Evolutionary conservation across 495 filamentous ascomycete species (phyloP), one percentile per base, ranked within the genome.

Genomic region (Penicillium canescens): DNA sequence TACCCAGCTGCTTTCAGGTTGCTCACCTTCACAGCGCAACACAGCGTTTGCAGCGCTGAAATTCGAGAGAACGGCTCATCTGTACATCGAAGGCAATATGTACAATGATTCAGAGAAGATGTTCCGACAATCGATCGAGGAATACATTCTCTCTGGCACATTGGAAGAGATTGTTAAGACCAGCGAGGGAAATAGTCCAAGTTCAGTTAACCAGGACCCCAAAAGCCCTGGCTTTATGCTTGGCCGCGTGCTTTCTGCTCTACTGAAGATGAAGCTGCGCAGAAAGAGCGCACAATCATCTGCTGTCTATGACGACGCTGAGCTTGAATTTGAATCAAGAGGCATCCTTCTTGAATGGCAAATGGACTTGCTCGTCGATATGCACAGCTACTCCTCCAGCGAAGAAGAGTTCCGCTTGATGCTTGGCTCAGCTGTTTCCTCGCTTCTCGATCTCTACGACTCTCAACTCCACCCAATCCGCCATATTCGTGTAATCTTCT

Each of bases 261-360:
- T 78, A 40, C 47, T 79, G 24, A 80, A 76, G 52, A 62, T 76
- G 46, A 74, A 72, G 21, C 41, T 77, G 40, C 66, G 75, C 2
- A 58, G 55, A 36, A 75, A 66, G 35, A 54, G 56, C 8, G 59
- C 62, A 0, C 65, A 63, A 6, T 43, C 59, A 1, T 42, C 34
- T 1, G 50, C 59, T n/a, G 55, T 75, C 28, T 81, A 80, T 49
- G 78, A 85, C 41, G 67, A 76, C 13, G 49, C 66, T 4, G 50
- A 57, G 2, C 61, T 83, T 20, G 36, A 56, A 4, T 13, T 54
- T 13, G 55, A 64, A 20, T 61, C 73, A 46, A 62, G 79, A 56
- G 80, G 76, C 9, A 50, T 78, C 14, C 49, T 86, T 26, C 68
- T 88, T 12, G 83, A 86, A 61, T 82, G 76, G 72, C 82, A 86